Evolutionary conservation across 805 yeast species (phyloP).

Genomic region (Sugiyamaella chiloensis): DNA sequence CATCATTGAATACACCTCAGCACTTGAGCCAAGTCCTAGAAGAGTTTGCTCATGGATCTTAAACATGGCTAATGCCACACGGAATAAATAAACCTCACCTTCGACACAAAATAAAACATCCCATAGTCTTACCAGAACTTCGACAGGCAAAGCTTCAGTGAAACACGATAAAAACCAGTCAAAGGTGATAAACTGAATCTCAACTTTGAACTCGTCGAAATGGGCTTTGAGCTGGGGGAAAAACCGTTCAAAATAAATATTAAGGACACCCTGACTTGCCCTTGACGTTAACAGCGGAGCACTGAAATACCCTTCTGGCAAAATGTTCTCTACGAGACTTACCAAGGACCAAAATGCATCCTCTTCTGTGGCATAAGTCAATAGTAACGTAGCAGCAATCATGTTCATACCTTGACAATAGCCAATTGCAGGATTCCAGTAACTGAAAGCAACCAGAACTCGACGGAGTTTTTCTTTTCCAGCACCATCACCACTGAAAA

Average conservation of each 20-base stretch:
- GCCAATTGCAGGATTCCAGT: conserved; percentile 48
- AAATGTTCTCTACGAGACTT: conserved; percentile 46
- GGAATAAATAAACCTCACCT: conserved; percentile 38
- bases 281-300: conserved; percentile 37
- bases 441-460: conserved; percentile 48
- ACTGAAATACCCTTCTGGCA: conserved; percentile 45
- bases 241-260: conserved; percentile 35
- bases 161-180: conserved; percentile 58
- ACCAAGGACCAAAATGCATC: conserved; percentile 55
- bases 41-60: conserved; percentile 27
- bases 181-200: conserved; percentile 48
- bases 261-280: conserved; percentile 41
- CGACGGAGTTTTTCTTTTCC: conserved; percentile 47
- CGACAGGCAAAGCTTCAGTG: conserved; percentile 50
- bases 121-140: conserved; percentile 50
- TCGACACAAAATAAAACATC: conserved; percentile 46
- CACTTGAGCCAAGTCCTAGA: conserved; percentile 25
- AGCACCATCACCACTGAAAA: conserved; percentile 53
- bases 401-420: conserved; percentile 62
- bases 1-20: conserved; percentile 33
- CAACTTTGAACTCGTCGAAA: conserved; percentile 36
- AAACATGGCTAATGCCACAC: conserved; percentile 34
- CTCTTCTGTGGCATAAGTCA: conserved; percentile 45
- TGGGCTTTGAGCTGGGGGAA: conserved; percentile 43
- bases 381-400: conserved; percentile 49